Base-by-base conservation (phyloP, 202 grass and related monocot species). In the Miscanthus sacchariflorus region DNA sequence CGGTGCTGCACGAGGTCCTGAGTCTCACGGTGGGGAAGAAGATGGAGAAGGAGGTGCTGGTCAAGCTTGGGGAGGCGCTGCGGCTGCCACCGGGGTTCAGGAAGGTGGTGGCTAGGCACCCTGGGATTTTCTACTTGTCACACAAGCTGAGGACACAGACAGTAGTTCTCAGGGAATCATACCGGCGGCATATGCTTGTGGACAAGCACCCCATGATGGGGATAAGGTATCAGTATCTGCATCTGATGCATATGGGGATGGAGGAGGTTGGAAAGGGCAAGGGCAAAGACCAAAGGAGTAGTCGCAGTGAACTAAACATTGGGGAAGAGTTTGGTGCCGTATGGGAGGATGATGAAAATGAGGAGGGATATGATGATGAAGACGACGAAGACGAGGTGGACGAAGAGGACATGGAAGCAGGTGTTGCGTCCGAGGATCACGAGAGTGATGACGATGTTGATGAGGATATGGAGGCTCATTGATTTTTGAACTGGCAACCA, bases 191-290 rank as follows among this genome's bases (percentile, higher is more conserved):
- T 80, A 81, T 92, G 84, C 76, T 99, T 77, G 81, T 99, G 68
- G 89, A 91, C 83, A 96, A 96, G 59, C 90, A 96, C 80, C 94
- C 94, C 5, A 74, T 96, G 80, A 95, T 96, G 90, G 94, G 90
- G 70, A 81, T 99, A 87, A 91, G 91, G 84, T 96, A 93, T 88
- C 90, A 88, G 27, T 96, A 93, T 80, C 76, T 96, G 81, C 96
- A 99, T 83, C 88, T 99, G 82, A 99, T 99, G 96, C 96, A 96
- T 84, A 91, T 93, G 89, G 89, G 91, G 23, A 89, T 82, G 84
- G 91, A 92, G 21, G 81, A 83, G 44, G 81, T 36, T 5, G 81
- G 50, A 4, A 96, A 91, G 67, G 28, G 74, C 30, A 84, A 87
- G 88, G 80, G 70, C 24, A 90, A 89, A 63, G 83, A 81, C 48